phyloP scores from a whole-genome alignment of 768 basidiomycete species.

The Boletus rex-veris region DNA sequence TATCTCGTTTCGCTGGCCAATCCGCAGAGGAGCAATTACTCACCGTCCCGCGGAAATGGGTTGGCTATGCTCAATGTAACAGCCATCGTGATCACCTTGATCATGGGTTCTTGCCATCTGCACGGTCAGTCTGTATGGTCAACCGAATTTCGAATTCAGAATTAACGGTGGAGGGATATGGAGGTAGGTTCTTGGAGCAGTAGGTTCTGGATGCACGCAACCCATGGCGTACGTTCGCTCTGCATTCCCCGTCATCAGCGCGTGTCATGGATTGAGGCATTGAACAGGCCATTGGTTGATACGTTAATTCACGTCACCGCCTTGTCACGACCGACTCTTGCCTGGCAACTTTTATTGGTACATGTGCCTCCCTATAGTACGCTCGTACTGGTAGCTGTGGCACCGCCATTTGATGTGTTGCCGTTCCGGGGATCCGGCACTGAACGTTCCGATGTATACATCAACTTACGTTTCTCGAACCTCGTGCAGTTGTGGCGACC shows the following conservation, averaged over 20 bases:
- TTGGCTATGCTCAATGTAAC: slow-evolving; percentile 19
- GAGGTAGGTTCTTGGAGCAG: neutral
- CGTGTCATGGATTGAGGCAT: neutral
- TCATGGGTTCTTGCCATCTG: neutral
- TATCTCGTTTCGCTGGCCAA: neutral
- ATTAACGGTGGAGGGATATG: neutral
- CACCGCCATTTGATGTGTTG: neutral
- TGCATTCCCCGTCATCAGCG: neutral
- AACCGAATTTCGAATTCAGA: slow-evolving; percentile 9
- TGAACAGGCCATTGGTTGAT: neutral
- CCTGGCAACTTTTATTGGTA: neutral
- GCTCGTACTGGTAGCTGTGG: neutral
- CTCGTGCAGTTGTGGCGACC: slow-evolving; percentile 1
- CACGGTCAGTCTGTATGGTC: slow-evolving; percentile 1
- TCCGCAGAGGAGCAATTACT: neutral
- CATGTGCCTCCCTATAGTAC: neutral
- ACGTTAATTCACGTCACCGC: neutral
- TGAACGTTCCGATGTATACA: neutral
- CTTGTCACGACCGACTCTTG: neutral
- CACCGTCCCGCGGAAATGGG: slow-evolving; percentile 13
- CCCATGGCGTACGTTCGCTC: neutral
- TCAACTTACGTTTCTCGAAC: neutral
- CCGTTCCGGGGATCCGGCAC: neutral
- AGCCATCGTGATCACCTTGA: neutral
- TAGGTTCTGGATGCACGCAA: neutral